These are phyloP conservation scores for Rhizophora apiculata DNA, from an alignment of 345 rosid species.

Conservation along the genomic window DNA sequence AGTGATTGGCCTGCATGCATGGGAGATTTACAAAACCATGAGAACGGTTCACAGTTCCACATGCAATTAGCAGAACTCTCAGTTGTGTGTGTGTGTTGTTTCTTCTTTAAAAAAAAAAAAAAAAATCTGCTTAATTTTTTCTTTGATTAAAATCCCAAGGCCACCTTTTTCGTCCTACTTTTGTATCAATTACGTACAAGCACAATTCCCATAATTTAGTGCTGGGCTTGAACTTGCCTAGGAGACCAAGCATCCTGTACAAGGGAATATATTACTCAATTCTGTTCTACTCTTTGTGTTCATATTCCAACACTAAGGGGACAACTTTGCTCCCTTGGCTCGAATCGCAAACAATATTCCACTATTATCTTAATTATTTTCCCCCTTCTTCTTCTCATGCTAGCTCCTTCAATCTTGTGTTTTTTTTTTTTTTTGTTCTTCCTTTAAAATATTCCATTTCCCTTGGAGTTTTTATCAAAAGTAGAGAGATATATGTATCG, in stretches of 20 bases:
- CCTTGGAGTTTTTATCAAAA: no score
- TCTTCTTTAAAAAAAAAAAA: no score
- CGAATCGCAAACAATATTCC: slow-evolving; percentile 24
- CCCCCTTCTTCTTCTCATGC: background rate
- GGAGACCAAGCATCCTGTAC: slow-evolving; percentile 32
- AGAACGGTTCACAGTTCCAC: background rate
- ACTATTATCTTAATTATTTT: background rate
- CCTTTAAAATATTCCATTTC: no score
- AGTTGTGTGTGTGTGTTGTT: background rate
- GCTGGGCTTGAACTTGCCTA: slow-evolving; percentile 23
- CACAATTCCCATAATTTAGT: slow-evolving; percentile 8
- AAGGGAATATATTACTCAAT: slow-evolving; percentile 15
- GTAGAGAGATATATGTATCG: no score
- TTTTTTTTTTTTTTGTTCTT: background rate
- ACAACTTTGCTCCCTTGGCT: slow-evolving; percentile 43
- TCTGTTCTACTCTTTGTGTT: slow-evolving; percentile 24
- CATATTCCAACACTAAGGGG: slow-evolving; percentile 31
- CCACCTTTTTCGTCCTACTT: background rate
- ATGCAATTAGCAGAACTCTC: slow-evolving; percentile 15
- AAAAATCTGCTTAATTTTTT: slow-evolving; percentile 1
- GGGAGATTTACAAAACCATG: background rate
- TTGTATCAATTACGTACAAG: background rate
- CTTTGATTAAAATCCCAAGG: slow-evolving; percentile 29
- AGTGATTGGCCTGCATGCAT: background rate
- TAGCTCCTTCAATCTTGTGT: background rate